A percentile compares a stretch with the other conserved stretches of the same genome.
These are phyloP conservation scores for Dittrichia graveolens DNA, from an alignment of 129 eudicot genomes.

Conservation along the genomic window DNA sequence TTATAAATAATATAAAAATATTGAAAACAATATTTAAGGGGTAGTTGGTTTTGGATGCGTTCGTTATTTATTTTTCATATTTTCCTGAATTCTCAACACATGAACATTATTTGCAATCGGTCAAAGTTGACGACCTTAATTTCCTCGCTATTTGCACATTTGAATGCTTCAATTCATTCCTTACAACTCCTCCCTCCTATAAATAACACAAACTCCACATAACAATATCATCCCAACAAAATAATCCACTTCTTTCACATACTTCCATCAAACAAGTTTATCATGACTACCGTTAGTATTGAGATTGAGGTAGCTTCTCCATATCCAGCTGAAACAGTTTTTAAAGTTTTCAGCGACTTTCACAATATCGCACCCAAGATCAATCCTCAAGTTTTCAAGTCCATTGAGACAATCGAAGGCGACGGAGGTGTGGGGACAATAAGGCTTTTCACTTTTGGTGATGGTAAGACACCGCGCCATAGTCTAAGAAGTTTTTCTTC, in stretches of 20 bases:
- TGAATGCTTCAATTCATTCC: no score
- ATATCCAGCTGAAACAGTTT: not conserved
- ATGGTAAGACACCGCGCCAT: not conserved
- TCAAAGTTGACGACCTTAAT: not conserved
- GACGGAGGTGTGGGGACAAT: conserved; percentile 7
- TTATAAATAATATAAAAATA: no score
- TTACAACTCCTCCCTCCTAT: no score
- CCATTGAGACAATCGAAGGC: not conserved
- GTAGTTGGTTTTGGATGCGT: not conserved
- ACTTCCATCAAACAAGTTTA: not conserved
- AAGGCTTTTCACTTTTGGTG: not conserved
- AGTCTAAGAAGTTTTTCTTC: not conserved
- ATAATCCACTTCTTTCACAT: no score
- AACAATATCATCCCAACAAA: no score
- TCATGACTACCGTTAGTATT: not conserved
- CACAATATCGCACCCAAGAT: not conserved
- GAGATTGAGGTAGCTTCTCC: not conserved
- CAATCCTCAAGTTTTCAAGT: conserved; percentile 2
- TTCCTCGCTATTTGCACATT: no score
- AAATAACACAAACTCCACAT: no score
- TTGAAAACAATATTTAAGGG: not conserved
- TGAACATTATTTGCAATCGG: not conserved
- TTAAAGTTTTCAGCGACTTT: not conserved
- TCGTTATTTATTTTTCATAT: not conserved
- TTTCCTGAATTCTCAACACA: not conserved